Base-by-base conservation (phyloP, 2,329 filamentous ascomycete genomes). In the Aureobasidium pullulans region DNA sequence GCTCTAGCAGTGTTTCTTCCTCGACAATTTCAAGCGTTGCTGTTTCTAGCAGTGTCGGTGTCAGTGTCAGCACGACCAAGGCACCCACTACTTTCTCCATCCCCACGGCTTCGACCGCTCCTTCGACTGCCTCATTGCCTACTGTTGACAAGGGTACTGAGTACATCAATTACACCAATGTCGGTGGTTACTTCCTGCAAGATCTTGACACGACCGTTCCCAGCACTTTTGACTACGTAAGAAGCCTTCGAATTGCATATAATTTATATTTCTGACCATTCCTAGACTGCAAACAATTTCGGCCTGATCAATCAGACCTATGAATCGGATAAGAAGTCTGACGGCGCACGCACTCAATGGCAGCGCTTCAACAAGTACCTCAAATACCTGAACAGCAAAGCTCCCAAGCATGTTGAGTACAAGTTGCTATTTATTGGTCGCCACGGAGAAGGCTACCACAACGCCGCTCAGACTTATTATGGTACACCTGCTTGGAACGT, bases 401-500 rank as follows among this genome's bases (percentile, higher is more conserved):
- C 73, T 0, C 67, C 67, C n/a, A 69, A 71, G 8, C 77, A 77
- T 50, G 78, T 80, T 9, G 86, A 60, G 83, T 89, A 88, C 75
- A 86, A 87, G 66, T 76, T 90, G 9, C 68, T 90, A 32, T 85
- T 85, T 70, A 77, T 88, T 70, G 86, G 82, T 43, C 82, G 87
- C 40, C 87, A 90, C 67, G 87, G 87, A 23, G 81, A 88, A 69
- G 87, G 87, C 6, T 74, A 75, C 58, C 80, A 86, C 70, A 86
- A 86, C 66, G 81, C 82, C 6, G 86, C 85, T 13, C 84, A 88
- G 71, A 75, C 76, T 31, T 86, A 78, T 69, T 89, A 87, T 64
- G 85, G 85, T 48, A 88, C 85, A 0, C 80, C 83, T 1, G 83
- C 82, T 2, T 89, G 86, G 86, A 85, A 89, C 68, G 82, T 82